Evolutionary conservation across 2,329 filamentous ascomycete genomes (phyloP).

Genomic region (Drechmeria coniospora): DNA sequence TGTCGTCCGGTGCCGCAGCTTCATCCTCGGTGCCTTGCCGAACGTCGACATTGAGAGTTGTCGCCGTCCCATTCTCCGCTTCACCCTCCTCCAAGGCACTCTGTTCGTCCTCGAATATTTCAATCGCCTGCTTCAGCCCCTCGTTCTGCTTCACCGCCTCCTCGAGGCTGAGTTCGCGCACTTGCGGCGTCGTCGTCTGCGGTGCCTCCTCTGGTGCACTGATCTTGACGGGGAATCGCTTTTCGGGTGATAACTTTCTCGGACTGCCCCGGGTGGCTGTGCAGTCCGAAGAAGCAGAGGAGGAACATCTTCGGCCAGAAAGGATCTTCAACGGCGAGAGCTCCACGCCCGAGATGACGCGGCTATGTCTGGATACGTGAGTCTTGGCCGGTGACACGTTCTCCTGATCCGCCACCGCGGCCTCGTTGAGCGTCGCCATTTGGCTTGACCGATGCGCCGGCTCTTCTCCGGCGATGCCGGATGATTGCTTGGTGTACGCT

Average conservation of each 20-base stretch:
- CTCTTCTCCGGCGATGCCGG: neutral
- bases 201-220: constrained; percentile 16
- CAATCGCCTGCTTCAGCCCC: constrained; percentile 41
- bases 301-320: constrained; percentile 14
- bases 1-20: constrained; percentile 48
- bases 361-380: constrained; percentile 26
- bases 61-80: constrained; percentile 9
- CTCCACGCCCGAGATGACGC: constrained; percentile 40
- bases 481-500: constrained; percentile 9
- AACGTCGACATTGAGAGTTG: constrained; percentile 13
- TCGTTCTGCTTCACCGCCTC: constrained; percentile 39
- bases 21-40: constrained; percentile 16
- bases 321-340: constrained; percentile 44
- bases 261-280: constrained; percentile 22
- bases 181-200: constrained; percentile 7
- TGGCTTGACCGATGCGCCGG: constrained; percentile 12
- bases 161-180: constrained; percentile 31
- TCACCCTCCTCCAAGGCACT: constrained; percentile 15
- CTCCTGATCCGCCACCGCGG: constrained; percentile 22
- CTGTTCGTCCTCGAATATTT: constrained; percentile 44
- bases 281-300: constrained; percentile 9
- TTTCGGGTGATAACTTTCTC: constrained; percentile 34
- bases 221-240: constrained; percentile 46
- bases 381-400: constrained; percentile 31
- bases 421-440: constrained; percentile 16